Base-by-base conservation (phyloP, 768 basidiomycete genomes). In the Lactifluus hygrophoroides region DNA sequence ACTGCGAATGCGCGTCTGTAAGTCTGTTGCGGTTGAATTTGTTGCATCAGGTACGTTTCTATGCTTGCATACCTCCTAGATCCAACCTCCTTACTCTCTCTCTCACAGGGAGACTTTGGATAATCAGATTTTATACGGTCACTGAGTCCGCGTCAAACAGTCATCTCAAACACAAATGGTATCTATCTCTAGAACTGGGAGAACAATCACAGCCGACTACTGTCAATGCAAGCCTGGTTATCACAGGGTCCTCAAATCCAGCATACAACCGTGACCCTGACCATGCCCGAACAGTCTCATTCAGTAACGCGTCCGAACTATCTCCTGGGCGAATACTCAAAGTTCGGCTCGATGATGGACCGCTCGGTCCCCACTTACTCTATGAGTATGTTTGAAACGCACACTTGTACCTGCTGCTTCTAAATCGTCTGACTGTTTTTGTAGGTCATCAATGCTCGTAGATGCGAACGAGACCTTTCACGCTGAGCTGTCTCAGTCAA, bases 1-100 rank as follows among this genome's bases (percentile, higher is more conserved):
- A 67, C 81, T 80, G 65, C 75, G 87, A 16, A 84, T 90, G 85
- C 73, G 80, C 16, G 77, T 87, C 13, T 76, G 80, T 17, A 78
- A 78, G 54, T 60, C 72, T n/a, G 77, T 88, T 34, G 65, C 62
- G 2, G 66, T 86, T 14, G 86, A 89, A 58, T 88, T 88, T 60
- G 83, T 88, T 56, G 85, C 86, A 2, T 70, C 75, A 70, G 77
- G 79, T 77, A 53, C 11, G 71, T n/a, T 14, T 19, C 19, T 40
- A 7, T 34, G 43, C 38, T 7, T 37, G 25, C 14, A 9, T 30
- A 17, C 13, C 19, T 21, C 25, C 16, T 23, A 35, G 10, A 7
- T 19, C 30, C 11, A 21, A 10, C 43, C 14, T 5, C 19, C 28
- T 43, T 23, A 42, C 16, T 0, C 5, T 4, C 40, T 5, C 10